Base-by-base conservation (phyloP, 768 basidiomycete species). In the Kwoniella dendrophila region DNA sequence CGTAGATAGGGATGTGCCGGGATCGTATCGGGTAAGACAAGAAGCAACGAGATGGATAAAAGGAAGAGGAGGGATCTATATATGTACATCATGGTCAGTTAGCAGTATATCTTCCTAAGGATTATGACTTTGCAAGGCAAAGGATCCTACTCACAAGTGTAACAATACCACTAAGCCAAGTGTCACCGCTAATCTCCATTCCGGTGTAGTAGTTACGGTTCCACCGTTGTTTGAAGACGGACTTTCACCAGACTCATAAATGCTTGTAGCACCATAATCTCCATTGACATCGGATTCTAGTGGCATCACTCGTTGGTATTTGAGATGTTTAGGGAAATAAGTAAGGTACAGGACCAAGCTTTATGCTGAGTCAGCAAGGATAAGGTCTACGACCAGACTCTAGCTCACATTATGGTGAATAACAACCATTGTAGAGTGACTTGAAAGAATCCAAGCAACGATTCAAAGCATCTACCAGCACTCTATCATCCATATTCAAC, bases 251-350 rank as follows among this genome's bases (percentile, higher is more conserved):
- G n/a, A n/a, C n/a, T n/a, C n/a, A n/a, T n/a, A n/a, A n/a, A n/a
- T n/a, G n/a, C 26, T 47, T n/a, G 53, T 41, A 20, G 67, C 50
- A 36, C 66, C 61, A 50, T 71, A 71, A 11, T 34, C 20, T 14
- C 54, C 11, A 50, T 36, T 18, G 40, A 26, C 44, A 18, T 20
- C 26, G 4, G 66, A 36, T 16, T 58, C 58, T 30, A 68, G 60
- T 20, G 70, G 70, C 24, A 75, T 45, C 5, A 64, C 64, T 6
- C 69, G 65, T 33, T 74, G 66, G 45, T 87, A 90, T 80, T 94
- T 96, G 73, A 89, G 85, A 70, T 90, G 86, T 5, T 83, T 80
- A 0, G 96, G 96, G 76, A 91, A 98, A 82, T 93, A 98, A 40
- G 89, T 81, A 81, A 99, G 87, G 81, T 90, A 98, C 1, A 99